These are phyloP conservation scores for Volvox reticuliferus DNA, from an alignment of 139 green algal species.

Conservation along the genomic window DNA sequence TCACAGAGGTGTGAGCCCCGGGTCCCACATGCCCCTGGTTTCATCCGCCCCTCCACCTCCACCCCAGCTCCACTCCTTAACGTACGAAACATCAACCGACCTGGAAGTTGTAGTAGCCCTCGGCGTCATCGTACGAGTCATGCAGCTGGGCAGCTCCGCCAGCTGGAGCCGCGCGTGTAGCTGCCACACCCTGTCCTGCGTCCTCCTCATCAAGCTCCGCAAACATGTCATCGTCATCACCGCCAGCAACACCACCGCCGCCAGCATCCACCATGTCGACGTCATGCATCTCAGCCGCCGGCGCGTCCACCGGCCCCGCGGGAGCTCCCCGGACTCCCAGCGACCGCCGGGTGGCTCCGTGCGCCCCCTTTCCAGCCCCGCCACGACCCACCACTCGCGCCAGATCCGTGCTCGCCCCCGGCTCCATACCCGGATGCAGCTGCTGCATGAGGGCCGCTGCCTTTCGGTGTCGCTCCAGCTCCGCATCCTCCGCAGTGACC, in stretches of 20 bases:
- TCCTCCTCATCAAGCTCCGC: neutral
- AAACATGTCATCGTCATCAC: slow-evolving; percentile 61
- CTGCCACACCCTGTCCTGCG: neutral
- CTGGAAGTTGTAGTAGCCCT: slow-evolving; percentile 98
- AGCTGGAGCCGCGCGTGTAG: neutral
- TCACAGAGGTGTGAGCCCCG: no score
- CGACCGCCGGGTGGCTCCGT: neutral
- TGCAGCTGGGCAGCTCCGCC: slow-evolving; percentile 60
- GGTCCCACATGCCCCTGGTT: no score
- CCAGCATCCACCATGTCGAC: neutral
- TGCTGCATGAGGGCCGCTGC: neutral
- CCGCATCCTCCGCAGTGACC: slow-evolving; percentile 7
- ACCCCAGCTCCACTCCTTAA: no score
- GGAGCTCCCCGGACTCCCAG: neutral
- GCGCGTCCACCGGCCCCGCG: neutral
- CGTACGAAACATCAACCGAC: slow-evolving; percentile 48
- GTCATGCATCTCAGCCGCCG: neutral
- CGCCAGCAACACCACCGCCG: slow-evolving; percentile 43
- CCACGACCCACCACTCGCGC: neutral
- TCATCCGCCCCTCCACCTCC: no score
- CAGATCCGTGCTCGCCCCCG: slow-evolving; percentile 12
- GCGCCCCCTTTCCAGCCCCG: neutral
- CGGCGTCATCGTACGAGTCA: slow-evolving; percentile 94
- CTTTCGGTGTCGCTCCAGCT: slow-evolving; percentile 8
- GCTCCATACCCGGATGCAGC: neutral